These are phyloP conservation scores for Iberis amara DNA, from an alignment of 441 rosid genomes.

Conservation along the genomic window DNA sequence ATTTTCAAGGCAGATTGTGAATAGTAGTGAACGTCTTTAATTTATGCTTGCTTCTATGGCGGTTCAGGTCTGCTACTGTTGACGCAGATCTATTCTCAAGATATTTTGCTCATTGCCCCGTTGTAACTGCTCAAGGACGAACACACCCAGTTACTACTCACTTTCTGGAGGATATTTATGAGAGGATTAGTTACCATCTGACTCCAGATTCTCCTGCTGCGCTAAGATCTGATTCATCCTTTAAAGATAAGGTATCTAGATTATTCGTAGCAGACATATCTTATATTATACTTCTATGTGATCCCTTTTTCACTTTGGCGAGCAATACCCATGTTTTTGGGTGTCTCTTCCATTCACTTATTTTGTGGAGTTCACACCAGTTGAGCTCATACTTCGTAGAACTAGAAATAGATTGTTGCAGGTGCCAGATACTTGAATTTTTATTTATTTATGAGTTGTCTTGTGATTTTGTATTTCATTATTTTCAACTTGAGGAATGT, in stretches of 20 bases:
- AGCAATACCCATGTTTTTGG: background rate
- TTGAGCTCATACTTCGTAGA: background rate
- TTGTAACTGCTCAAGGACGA: slow-evolving; percentile 80
- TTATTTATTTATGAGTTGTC: slow-evolving; percentile 1
- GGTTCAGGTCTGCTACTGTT: slow-evolving; percentile 90
- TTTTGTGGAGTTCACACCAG: background rate
- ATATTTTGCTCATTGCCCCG: slow-evolving; percentile 85
- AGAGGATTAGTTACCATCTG: slow-evolving; percentile 55
- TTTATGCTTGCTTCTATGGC: slow-evolving; percentile 27
- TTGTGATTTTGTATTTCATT: background rate
- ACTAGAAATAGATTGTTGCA: background rate
- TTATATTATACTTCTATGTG: background rate
- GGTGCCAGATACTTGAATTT: slow-evolving; percentile 1
- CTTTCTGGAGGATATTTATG: slow-evolving; percentile 87
- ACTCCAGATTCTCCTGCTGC: slow-evolving; percentile 88
- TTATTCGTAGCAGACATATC: slow-evolving; percentile 16
- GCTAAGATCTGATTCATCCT: slow-evolving; percentile 47
- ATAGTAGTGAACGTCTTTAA: slow-evolving; percentile 4
- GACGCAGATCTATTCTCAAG: slow-evolving; percentile 77
- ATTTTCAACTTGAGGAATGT: background rate
- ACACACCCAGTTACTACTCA: slow-evolving; percentile 76
- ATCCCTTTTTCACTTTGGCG: slow-evolving; percentile 3
- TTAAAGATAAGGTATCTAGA: slow-evolving; percentile 49
- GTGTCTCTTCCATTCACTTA: slow-evolving; percentile 16
- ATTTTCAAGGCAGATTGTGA: slow-evolving; percentile 8